phyloP scores from a whole-genome alignment of 805 yeast genomes.

The Wickerhamomyces strasburgensis region DNA sequence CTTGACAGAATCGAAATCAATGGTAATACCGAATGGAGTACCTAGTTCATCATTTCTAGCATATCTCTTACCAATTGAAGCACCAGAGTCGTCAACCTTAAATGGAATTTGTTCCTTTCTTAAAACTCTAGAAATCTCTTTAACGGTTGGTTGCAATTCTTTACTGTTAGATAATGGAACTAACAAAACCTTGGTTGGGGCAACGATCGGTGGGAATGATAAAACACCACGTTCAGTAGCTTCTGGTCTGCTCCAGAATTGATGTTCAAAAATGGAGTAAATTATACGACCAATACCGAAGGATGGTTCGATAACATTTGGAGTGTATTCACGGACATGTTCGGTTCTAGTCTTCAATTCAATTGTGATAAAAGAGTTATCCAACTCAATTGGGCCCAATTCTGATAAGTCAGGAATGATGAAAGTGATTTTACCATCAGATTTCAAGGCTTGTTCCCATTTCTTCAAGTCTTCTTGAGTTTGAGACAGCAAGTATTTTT shows the following conservation, averaged over 20 bases:
- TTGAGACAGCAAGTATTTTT: slow-evolving; percentile 67
- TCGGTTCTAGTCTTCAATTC: slow-evolving; percentile 75
- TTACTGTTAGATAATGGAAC: slow-evolving; percentile 90
- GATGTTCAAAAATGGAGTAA: slow-evolving; percentile 89
- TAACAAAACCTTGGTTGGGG: slow-evolving; percentile 94
- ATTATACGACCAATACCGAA: slow-evolving; percentile 98
- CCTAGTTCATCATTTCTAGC: slow-evolving; percentile 98
- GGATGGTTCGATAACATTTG: slow-evolving; percentile 98
- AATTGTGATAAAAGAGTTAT: slow-evolving; percentile 64
- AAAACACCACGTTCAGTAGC: slow-evolving; percentile 83
- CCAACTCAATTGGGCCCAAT: slow-evolving; percentile 60
- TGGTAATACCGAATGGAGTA: slow-evolving; percentile 97
- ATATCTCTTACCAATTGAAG: slow-evolving; percentile 96
- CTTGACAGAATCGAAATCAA: slow-evolving; percentile 87
- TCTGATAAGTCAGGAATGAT: slow-evolving; percentile 56
- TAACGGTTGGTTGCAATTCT: slow-evolving; percentile 70
- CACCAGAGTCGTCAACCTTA: slow-evolving; percentile 95
- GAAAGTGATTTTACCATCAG: slow-evolving; percentile 59
- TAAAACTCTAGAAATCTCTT: slow-evolving; percentile 62
- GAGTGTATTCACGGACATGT: slow-evolving; percentile 92
- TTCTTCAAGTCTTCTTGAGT: slow-evolving; percentile 82
- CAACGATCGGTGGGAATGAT: slow-evolving; percentile 91
- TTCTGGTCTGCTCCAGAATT: slow-evolving; percentile 92
- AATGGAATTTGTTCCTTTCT: slow-evolving; percentile 83
- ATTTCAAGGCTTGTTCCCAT: slow-evolving; percentile 61